Evolutionary conservation across 495 filamentous ascomycete species (phyloP), one percentile per base, ranked within the genome.

Genomic region (Acidomyces sp.): DNA sequence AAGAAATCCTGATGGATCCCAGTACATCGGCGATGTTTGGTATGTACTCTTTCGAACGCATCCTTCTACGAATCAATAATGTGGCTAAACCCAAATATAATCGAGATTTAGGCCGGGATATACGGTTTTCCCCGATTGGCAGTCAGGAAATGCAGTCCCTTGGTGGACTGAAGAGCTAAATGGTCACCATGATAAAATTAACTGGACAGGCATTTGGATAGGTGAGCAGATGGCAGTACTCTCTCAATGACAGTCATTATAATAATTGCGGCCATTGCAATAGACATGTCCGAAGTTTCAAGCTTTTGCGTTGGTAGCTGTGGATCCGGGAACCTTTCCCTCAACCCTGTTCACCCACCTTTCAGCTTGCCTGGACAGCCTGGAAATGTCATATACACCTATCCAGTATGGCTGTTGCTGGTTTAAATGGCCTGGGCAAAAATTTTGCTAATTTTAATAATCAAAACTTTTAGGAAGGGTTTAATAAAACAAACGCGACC

Each of bases 271-370:
- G n/a, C n/a, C n/a, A n/a, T n/a, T n/a, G n/a, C n/a, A n/a, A n/a
- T n/a, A 40, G 54, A 77, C 37, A 77, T 77, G 72, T 61, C 49
- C 55, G 67, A 85, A 54, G 48, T 39, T 33, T 75, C 80, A 13
- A 85, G 80, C 0, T 88, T 88, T 69, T 90, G 84, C 45, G 71
- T 81, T 10, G 84, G 84, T 4, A 79, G 72, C 52, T 88, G 83
- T 45, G 82, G 84, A 19, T 72, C 68, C 23, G 62, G 63, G 1
- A 83, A 85, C 38, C 56, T 85, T 31, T 71, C 69, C 4, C 53
- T 82, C 41, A 83, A 85, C 48, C 80, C 80, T 0, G 73, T 73
- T 3, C 81, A 84, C 54, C 75, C 74, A 16, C 66, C 72, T 4
- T 85, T 84, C 46, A 17, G 39, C 2, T 67, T 86, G 3, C 80